Conservation (phyloP, 2,329 filamentous ascomycete genomes). For the Diaporthe longicolla region DNA sequence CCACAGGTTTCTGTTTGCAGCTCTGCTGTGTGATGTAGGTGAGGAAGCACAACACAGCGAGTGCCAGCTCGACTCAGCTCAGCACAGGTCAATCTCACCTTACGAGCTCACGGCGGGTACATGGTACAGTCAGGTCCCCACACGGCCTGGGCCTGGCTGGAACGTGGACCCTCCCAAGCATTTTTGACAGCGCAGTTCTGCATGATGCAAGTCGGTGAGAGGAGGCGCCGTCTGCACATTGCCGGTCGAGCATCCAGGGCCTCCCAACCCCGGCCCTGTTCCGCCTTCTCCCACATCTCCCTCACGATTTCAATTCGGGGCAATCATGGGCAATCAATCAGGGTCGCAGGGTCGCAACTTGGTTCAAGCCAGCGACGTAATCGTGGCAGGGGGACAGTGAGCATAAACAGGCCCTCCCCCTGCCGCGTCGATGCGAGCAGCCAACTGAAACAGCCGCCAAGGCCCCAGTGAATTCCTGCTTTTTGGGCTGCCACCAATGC, state of each 20-base stretch:
- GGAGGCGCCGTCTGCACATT: not conserved
- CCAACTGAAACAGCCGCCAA: conserved; percentile 44
- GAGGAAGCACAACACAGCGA: not conserved
- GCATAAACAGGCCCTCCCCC: conserved; percentile 29
- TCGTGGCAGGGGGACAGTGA: not conserved
- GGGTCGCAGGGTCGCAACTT: conserved; percentile 28
- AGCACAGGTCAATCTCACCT: conserved; percentile 6
- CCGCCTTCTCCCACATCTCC: not conserved
- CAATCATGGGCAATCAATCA: not conserved
- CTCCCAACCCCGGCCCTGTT: not conserved
- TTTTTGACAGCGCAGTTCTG: conserved; percentile 24
- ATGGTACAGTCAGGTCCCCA: not conserved
- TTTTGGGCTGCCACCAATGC: not conserved
- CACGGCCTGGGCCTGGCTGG: conserved; percentile 15
- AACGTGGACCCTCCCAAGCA: conserved; percentile 12
- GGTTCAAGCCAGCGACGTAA: conserved; percentile 31
- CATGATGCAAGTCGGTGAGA: conserved; percentile 28
- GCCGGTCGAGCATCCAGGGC: not conserved
- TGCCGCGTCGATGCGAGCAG: conserved; percentile 30
- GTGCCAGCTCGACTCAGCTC: not conserved
- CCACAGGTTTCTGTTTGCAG: not conserved
- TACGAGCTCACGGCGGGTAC: conserved; percentile 1
- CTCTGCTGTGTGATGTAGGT: not conserved
- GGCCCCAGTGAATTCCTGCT: conserved; percentile 31
- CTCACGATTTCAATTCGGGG: not conserved